These are phyloP conservation scores for Fraxinus paxiana DNA, from an alignment of 305 asterid species.

Conservation along the genomic window DNA sequence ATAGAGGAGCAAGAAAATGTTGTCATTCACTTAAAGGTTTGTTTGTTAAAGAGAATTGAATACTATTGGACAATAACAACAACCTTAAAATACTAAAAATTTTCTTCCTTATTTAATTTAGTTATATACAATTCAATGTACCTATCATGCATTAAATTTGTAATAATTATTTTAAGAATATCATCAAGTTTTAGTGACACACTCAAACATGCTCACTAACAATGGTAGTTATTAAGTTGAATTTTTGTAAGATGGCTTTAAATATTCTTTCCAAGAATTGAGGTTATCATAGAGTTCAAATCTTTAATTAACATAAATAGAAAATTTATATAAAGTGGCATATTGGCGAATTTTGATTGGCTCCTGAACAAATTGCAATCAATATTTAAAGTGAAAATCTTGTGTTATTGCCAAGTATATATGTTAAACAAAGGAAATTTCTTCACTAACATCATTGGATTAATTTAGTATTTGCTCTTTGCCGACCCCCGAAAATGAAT, in stretches of 20 bases:
- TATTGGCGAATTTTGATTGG: neutral
- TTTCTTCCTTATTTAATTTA: neutral
- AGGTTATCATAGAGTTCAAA: constrained; percentile 12
- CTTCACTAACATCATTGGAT: constrained; percentile 14
- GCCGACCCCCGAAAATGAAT: neutral
- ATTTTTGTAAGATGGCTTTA: neutral
- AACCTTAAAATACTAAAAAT: too few relatives aligned
- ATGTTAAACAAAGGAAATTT: neutral
- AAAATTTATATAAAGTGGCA: neutral
- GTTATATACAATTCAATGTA: neutral
- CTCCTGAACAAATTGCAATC: neutral
- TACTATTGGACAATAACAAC: neutral
- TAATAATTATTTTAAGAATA: neutral
- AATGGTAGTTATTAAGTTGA: neutral
- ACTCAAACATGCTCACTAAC: neutral
- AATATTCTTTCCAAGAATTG: neutral
- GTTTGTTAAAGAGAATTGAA: neutral
- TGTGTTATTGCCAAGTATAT: neutral
- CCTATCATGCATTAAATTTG: neutral
- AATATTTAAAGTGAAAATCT: neutral
- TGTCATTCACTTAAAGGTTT: neutral
- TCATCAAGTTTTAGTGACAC: neutral
- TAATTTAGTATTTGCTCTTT: neutral
- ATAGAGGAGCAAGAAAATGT: neutral
- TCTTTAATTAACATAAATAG: constrained; percentile 4